Evolutionary conservation across 106 monocot species (phyloP).

Genomic region (Hemerocallis citrina): DNA sequence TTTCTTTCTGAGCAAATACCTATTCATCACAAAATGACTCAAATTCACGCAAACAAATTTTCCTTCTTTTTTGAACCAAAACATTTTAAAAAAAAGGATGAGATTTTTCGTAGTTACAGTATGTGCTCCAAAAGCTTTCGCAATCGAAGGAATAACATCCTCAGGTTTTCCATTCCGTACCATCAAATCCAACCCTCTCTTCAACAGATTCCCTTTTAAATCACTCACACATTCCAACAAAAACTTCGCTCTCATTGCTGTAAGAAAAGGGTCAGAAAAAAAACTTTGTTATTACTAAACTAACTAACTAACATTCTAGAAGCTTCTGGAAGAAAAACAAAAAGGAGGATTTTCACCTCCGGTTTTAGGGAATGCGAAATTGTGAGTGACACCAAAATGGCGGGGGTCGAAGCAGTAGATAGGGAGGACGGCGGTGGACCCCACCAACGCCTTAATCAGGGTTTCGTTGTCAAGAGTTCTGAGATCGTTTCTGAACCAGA

Average conservation of each 20-base stretch:
- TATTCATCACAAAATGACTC: constrained; percentile 7
- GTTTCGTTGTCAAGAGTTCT: constrained; percentile 80
- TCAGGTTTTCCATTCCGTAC: constrained; percentile 73
- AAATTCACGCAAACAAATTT: too few species aligned
- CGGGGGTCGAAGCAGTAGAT: constrained; percentile 88
- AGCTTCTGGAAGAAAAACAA: background rate
- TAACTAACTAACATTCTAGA: background rate
- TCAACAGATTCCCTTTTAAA: constrained; percentile 55
- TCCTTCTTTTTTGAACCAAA: too few species aligned
- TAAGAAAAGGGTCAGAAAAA: background rate
- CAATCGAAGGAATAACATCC: constrained; percentile 70
- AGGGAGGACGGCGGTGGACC: constrained; percentile 56
- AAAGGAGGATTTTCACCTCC: constrained; percentile 30
- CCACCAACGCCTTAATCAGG: constrained; percentile 44
- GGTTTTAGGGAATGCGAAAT: constrained; percentile 88
- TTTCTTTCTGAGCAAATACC: constrained; percentile 90
- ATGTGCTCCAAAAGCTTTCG: constrained; percentile 60
- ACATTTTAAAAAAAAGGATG: too few species aligned
- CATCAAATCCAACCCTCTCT: constrained; percentile 55
- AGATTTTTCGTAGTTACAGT: too few species aligned
- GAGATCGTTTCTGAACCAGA: constrained; percentile 96
- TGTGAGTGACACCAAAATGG: constrained; percentile 44
- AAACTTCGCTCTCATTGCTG: constrained; percentile 73
- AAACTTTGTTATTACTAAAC: background rate
- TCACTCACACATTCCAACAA: constrained; percentile 74